Evolutionary conservation across 441 rosid genomes (phyloP).

Genomic region (Eruca vesicaria): DNA sequence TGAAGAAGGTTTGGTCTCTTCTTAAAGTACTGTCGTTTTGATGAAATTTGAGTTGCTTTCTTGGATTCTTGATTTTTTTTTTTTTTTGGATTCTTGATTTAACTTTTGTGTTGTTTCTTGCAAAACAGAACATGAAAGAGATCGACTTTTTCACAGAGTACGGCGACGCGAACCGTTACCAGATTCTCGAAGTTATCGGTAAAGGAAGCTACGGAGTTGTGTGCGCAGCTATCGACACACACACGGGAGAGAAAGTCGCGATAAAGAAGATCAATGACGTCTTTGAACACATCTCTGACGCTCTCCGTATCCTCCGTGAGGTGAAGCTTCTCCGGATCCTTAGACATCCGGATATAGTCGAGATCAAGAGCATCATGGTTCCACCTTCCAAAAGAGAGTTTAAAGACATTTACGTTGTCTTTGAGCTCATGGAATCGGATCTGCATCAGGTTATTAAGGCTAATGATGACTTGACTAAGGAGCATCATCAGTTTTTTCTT

Average conservation of each 20-base stretch:
- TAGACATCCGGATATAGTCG: constrained; percentile 94
- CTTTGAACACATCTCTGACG: constrained; percentile 88
- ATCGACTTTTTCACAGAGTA: constrained; percentile 94
- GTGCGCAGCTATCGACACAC: constrained; percentile 93
- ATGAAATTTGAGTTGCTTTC: background rate
- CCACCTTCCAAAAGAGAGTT: constrained; percentile 97
- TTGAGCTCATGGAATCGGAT: constrained; percentile 99
- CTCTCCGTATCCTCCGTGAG: constrained; percentile 86
- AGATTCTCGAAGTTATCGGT: constrained; percentile 82
- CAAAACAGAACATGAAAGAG: constrained; percentile 61
- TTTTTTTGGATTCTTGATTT: background rate
- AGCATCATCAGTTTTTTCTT: constrained; percentile 95
- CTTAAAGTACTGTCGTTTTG: background rate
- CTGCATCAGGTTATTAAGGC: constrained; percentile 99
- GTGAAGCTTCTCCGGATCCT: constrained; percentile 84
- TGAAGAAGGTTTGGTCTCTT: constrained; percentile 52
- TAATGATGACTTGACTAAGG: constrained; percentile 89
- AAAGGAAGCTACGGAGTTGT: constrained; percentile 99
- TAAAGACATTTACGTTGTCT: constrained; percentile 89
- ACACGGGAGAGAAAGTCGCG: constrained; percentile 88
- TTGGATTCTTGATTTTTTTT: background rate
- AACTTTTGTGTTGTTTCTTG: constrained; percentile 1
- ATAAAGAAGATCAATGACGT: constrained; percentile 87
- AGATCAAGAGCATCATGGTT: constrained; percentile 88
- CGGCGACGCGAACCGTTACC: constrained; percentile 91